Conservation (phyloP, 768 basidiomycete species). For the Galerina marginata region DNA sequence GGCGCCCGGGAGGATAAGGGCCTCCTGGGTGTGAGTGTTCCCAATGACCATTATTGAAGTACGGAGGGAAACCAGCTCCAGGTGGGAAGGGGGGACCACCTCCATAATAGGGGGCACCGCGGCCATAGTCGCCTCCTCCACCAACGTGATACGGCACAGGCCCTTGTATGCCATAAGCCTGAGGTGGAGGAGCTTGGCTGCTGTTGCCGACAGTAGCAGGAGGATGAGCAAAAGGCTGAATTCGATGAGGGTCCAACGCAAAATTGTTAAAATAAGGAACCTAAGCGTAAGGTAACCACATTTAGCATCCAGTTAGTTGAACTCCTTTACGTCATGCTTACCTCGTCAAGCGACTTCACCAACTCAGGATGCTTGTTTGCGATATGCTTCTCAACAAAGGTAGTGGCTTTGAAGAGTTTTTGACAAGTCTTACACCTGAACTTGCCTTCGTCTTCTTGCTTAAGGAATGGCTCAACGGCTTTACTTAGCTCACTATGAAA, state of each 20-base stretch:
- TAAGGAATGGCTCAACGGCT: slow-evolving; percentile 79
- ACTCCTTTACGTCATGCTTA: slow-evolving; percentile 38
- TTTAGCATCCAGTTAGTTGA: neutral
- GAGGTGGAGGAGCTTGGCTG: slow-evolving; percentile 76
- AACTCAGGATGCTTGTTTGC: slow-evolving; percentile 92
- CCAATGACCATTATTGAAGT: slow-evolving; percentile 48
- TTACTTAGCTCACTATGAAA: slow-evolving; percentile 76
- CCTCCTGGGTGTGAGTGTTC: slow-evolving; percentile 34
- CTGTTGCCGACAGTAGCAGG: slow-evolving; percentile 69
- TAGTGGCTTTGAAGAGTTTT: slow-evolving; percentile 96
- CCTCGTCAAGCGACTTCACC: slow-evolving; percentile 84
- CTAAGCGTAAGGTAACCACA: slow-evolving; percentile 43
- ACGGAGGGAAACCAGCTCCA: slow-evolving; percentile 34
- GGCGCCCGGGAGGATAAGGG: slow-evolving; percentile 51
- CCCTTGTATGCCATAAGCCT: slow-evolving; percentile 83
- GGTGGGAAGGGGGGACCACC: slow-evolving; percentile 30
- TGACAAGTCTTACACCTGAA: slow-evolving; percentile 96
- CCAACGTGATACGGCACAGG: slow-evolving; percentile 48
- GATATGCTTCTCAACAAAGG: slow-evolving; percentile 98
- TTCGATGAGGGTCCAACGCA: slow-evolving; percentile 92
- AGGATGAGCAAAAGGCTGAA: slow-evolving; percentile 84
- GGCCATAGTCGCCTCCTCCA: slow-evolving; percentile 35
- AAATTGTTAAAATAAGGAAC: slow-evolving; percentile 94
- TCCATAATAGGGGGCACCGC: slow-evolving; percentile 38
- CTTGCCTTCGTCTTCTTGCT: slow-evolving; percentile 96